Evolutionary conservation across 169 alveolate genomes (phyloP).

Genomic region (Cryptosporidium ubiquitum): DNA sequence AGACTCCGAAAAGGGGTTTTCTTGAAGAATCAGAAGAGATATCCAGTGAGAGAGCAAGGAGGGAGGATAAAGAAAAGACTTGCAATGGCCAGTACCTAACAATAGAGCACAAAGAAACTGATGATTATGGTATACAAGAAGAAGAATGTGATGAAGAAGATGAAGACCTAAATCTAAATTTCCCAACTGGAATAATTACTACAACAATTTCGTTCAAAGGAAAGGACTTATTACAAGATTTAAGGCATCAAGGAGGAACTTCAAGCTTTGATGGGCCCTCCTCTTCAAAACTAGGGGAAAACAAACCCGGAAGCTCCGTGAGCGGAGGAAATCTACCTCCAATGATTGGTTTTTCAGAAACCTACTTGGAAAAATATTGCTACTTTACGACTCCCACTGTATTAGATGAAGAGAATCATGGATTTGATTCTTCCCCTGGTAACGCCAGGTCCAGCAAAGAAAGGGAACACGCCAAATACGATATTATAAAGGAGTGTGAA

Average conservation of each 20-base stretch:
- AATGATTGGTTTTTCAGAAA: slow-evolving; percentile 9
- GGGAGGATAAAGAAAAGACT: background rate
- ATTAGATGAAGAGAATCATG: background rate
- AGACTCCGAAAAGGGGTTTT: background rate
- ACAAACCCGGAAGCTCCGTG: background rate
- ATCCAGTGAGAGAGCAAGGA: background rate
- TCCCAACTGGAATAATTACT: slow-evolving; percentile 63
- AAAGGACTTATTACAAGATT: background rate
- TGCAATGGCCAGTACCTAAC: background rate
- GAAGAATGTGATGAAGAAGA: slow-evolving; percentile 21
- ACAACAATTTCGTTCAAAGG: slow-evolving; percentile 11
- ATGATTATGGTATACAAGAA: background rate
- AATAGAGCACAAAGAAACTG: background rate
- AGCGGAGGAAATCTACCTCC: slow-evolving; percentile 41
- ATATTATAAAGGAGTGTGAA: slow-evolving; percentile 57
- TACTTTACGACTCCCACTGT: slow-evolving; percentile 32
- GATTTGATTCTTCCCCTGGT: background rate
- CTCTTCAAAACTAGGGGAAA: background rate
- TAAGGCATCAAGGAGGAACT: background rate
- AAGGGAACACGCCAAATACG: slow-evolving; percentile 4
- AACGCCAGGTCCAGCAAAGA: background rate
- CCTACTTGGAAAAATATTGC: slow-evolving; percentile 37
- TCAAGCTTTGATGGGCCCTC: background rate
- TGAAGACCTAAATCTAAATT: slow-evolving; percentile 49
- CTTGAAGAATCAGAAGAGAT: background rate